Evolutionary conservation across 495 filamentous ascomycete species (phyloP), one percentile per base, ranked within the genome.

Genomic region (Pyrenula massariospora): DNA sequence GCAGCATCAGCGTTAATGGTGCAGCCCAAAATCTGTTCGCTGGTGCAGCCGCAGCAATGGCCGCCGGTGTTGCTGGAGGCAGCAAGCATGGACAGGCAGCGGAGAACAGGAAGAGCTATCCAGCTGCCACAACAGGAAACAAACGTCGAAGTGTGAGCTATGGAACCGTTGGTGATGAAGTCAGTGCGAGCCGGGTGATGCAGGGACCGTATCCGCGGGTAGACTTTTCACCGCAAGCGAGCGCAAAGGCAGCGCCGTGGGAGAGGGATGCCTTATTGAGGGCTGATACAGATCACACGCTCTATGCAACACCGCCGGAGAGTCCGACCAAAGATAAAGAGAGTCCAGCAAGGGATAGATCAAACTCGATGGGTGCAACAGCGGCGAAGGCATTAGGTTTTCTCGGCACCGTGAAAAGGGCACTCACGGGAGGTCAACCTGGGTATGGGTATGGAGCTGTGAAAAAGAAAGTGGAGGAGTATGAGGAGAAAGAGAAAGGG

Each of bases 371-470:
- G 62, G 64, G 24, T 70, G 65, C 52, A 53, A 12, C 21, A 68
- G 75, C 48, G 63, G 68, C 52, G 66, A 73, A 25, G 70, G 50
- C 50, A 19, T 10, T 69, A 12, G 75, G 77, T 19, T 80, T 74
- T 73, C 73, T 84, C 60, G 77, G 80, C 20, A 80, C 68, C 52
- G 72, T 85, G 49, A 76, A 80, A 19, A 72, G 79, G 24, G 81
- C 75, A 2, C 66, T 84, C 0, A 73, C 74, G 0, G 68, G 70
- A 21, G 50, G 50, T 21, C 19, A 20, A 21, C 8, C 5, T 5
- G 19, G 50, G 10, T 11, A 19, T 19, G 19, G 11, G 11, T 11
- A 48, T 19, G 50, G 50, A 5, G 50, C 19, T 8, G 22, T 52
- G 19, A 24, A 24, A 20, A 52, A 24, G 20, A 8, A 19, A 10